Conservation (phyloP, 495 filamentous ascomycete species). For the Penicillium cinerascens region DNA sequence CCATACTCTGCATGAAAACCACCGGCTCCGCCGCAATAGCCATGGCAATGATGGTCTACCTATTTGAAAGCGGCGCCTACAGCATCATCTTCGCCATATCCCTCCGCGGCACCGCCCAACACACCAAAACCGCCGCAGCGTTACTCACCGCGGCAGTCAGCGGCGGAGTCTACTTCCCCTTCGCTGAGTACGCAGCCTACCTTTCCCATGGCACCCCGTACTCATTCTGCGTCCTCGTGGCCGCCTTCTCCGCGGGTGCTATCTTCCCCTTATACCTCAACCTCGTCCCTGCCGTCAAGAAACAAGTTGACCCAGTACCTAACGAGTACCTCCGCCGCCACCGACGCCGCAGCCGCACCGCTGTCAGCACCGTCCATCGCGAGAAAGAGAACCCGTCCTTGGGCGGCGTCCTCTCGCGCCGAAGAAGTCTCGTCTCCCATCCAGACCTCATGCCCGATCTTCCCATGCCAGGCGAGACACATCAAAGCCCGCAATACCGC, state of each 20-base stretch:
- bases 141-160: conserved; percentile 53
- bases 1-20: conserved; percentile 53
- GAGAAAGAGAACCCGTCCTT: conserved; percentile 35
- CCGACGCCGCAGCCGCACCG: conserved; percentile 20
- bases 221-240: conserved; percentile 55
- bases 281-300: conserved; percentile 51
- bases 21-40: conserved; percentile 43
- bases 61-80: conserved; percentile 62
- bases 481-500: background rate
- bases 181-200: conserved; percentile 48
- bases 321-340: conserved; percentile 43
- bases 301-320: conserved; percentile 57
- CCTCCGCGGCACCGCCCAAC: conserved; percentile 56
- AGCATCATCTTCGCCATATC: conserved; percentile 59
- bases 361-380: conserved; percentile 17
- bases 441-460: conserved; percentile 31
- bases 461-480: conserved; percentile 19
- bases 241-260: conserved; percentile 52
- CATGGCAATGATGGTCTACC: conserved; percentile 53
- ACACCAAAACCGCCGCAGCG: conserved; percentile 57
- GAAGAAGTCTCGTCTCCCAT: conserved; percentile 33
- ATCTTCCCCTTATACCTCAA: conserved; percentile 62
- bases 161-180: conserved; percentile 56
- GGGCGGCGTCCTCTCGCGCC: conserved; percentile 39
- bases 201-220: conserved; percentile 40